Conservation (phyloP, 805 yeast species). For the Sugiyamaella floridensis region DNA sequence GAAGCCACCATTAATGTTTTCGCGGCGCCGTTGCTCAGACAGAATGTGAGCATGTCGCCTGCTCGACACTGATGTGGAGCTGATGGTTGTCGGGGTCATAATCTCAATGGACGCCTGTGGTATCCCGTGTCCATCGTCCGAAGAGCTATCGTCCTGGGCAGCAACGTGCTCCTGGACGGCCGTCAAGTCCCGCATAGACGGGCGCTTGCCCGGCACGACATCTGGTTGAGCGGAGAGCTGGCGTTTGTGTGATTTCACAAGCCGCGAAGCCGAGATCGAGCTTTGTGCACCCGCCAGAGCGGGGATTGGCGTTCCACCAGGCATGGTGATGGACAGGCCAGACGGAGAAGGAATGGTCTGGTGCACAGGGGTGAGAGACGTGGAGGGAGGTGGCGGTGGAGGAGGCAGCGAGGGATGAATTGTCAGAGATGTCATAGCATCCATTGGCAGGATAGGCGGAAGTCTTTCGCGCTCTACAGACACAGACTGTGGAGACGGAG, state of each 20-base stretch:
- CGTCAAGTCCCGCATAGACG: background rate
- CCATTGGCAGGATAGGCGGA: too few species aligned
- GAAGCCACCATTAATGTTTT: slow-evolving; percentile 42
- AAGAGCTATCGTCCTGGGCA: background rate
- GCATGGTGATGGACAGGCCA: background rate
- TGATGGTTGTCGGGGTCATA: slow-evolving; percentile 20
- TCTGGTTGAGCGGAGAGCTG: background rate
- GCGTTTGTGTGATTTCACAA: background rate
- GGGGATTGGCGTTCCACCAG: background rate
- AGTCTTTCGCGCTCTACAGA: too few species aligned
- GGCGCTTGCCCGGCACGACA: background rate
- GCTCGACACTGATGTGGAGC: slow-evolving; percentile 19
- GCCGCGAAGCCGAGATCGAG: background rate
- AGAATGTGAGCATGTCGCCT: slow-evolving; percentile 38
- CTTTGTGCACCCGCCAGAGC: background rate
- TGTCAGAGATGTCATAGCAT: too few species aligned
- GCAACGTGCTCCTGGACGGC: background rate
- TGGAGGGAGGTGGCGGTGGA: too few species aligned
- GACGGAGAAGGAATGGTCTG: too few species aligned
- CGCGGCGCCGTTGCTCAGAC: slow-evolving; percentile 42
- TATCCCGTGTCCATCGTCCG: background rate
- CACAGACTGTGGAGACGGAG: too few species aligned
- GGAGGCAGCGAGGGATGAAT: too few species aligned
- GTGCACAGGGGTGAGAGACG: too few species aligned
- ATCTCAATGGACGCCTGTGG: slow-evolving; percentile 14